These are phyloP conservation scores for Ruellia speciosa DNA, from an alignment of 305 asterid species.

Conservation along the genomic window DNA sequence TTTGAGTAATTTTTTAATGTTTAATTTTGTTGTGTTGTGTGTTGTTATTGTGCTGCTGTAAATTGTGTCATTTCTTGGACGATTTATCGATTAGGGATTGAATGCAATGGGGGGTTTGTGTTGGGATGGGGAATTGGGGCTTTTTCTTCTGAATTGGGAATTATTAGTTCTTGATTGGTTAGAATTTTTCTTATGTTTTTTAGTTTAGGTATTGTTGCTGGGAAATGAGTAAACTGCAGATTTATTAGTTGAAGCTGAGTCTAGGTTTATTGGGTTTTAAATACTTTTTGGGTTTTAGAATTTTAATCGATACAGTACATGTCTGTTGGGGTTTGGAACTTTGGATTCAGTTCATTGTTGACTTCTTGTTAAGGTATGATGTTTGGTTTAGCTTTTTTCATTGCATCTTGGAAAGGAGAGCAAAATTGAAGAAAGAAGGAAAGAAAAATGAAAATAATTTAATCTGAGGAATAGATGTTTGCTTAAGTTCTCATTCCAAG, in stretches of 20 bases:
- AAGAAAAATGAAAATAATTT: slow-evolving; percentile 1
- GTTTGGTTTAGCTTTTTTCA: background rate
- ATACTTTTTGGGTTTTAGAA: slow-evolving; percentile 2
- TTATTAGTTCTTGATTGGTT: slow-evolving; percentile 19
- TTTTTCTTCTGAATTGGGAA: slow-evolving; percentile 25
- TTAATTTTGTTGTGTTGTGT: background rate
- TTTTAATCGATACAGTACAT: slow-evolving; percentile 3
- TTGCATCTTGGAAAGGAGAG: background rate
- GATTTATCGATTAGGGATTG: slow-evolving; percentile 22
- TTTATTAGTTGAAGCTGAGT: slow-evolving; percentile 15
- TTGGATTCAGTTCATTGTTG: slow-evolving; percentile 1
- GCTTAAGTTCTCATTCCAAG: background rate
- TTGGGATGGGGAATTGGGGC: slow-evolving; percentile 31
- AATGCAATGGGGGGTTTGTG: slow-evolving; percentile 21
- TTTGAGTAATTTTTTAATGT: slow-evolving; percentile 15
- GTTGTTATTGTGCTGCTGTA: background rate
- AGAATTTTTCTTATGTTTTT: background rate
- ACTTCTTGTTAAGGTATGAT: slow-evolving; percentile 1
- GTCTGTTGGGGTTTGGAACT: background rate
- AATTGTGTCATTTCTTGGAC: slow-evolving; percentile 11
- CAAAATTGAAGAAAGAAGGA: background rate
- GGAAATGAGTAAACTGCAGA: background rate
- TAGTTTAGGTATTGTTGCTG: slow-evolving; percentile 5
- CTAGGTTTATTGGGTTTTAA: background rate
- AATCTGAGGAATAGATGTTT: background rate